phyloP scores from a whole-genome alignment of 2,329 filamentous ascomycete species.

The Fusarium agapanthi region DNA sequence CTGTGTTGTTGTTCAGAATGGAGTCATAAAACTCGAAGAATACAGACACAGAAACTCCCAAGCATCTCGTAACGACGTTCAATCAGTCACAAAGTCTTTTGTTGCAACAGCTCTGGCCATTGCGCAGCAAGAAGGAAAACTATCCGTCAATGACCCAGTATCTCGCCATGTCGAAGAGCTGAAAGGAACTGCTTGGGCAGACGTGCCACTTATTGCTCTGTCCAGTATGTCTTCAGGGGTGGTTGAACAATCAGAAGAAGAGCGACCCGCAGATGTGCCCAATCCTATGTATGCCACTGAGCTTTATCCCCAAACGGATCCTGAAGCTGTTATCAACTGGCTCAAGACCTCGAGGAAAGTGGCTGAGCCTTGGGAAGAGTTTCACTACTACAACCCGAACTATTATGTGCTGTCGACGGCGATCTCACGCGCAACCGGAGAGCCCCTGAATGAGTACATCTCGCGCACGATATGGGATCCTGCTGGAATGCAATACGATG shows the following conservation, averaged over 20 bases:
- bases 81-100: conserved; percentile 27
- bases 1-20: conserved; percentile 17
- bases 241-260: conserved; percentile 22
- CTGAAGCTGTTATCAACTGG: conserved; percentile 21
- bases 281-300: conserved; percentile 32
- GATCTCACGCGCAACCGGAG: conserved; percentile 19
- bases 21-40: conserved; percentile 13
- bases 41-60: conserved; percentile 26
- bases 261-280: conserved; percentile 16
- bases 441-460: conserved; percentile 22
- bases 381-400: conserved; percentile 36
- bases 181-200: conserved; percentile 19
- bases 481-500: conserved; percentile 31
- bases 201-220: conserved; percentile 24
- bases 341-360: conserved; percentile 23
- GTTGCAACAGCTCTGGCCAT: conserved; percentile 21
- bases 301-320: conserved; percentile 20
- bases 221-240: conserved; percentile 28
- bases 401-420: conserved; percentile 23
- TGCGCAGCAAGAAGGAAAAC: conserved; percentile 19
- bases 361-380: conserved; percentile 31
- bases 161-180: conserved; percentile 20
- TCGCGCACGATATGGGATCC: conserved; percentile 29
- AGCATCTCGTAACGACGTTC: conserved; percentile 23
- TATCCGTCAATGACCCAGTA: conserved; percentile 23